These are phyloP conservation scores for Arthrobotrys conoides DNA, from an alignment of 2,329 filamentous ascomycete genomes.

Conservation along the genomic window DNA sequence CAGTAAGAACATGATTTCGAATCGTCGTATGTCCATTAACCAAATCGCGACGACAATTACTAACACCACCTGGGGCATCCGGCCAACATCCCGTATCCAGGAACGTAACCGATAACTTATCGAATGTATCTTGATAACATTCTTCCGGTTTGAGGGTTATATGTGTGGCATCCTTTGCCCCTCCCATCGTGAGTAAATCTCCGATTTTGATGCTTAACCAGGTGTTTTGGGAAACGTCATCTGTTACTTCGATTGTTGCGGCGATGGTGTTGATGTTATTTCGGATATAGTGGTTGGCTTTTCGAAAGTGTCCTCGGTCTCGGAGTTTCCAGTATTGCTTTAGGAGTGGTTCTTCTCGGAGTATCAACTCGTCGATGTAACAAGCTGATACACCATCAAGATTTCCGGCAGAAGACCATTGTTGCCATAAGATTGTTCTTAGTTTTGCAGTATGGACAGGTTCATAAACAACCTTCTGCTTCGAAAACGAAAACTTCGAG, in stretches of 20 bases:
- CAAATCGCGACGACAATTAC: constrained; percentile 72
- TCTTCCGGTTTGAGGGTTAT: constrained; percentile 67
- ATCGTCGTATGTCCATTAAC: constrained; percentile 72
- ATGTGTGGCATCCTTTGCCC: constrained; percentile 68
- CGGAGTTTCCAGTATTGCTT: constrained; percentile 67
- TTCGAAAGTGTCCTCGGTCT: constrained; percentile 67
- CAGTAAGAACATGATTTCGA: constrained; percentile 72
- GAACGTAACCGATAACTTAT: constrained; percentile 71
- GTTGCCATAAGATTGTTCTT: constrained; percentile 71
- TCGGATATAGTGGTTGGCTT: constrained; percentile 69
- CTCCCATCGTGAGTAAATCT: constrained; percentile 68
- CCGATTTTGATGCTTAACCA: constrained; percentile 67
- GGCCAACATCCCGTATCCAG: constrained; percentile 72
- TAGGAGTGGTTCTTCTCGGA: constrained; percentile 68
- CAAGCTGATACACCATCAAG: constrained; percentile 71
- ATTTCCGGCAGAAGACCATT: constrained; percentile 69
- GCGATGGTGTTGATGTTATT: constrained; percentile 66
- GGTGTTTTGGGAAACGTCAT: constrained; percentile 67
- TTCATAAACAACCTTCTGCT: constrained; percentile 64
- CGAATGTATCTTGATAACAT: constrained; percentile 69
- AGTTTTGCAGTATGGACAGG: constrained; percentile 69
- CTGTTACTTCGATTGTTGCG: constrained; percentile 67
- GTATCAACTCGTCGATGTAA: constrained; percentile 71
- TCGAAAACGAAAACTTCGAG: constrained; percentile 60
- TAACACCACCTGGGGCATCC: constrained; percentile 72